Base-by-base conservation (phyloP, 305 asterid species). In the Fraxinus sp. region DNA sequence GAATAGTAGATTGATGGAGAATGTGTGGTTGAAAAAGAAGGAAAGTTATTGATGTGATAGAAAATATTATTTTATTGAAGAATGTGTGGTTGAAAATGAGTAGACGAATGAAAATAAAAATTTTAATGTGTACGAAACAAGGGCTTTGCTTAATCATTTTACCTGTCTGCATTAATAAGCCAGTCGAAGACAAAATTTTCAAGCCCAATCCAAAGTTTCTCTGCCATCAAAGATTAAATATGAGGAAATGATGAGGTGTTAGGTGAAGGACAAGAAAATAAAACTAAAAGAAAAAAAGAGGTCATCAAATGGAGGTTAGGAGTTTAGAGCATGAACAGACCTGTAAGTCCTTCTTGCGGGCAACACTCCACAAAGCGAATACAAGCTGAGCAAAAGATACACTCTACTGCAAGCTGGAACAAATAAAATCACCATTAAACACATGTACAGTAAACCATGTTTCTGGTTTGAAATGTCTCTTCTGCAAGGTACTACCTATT, bases 111-210 rank as follows among this genome's bases (percentile, higher is more conserved):
- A 26, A 26, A 26, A 26, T 26, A 26, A 26, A 26, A 26, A 26
- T 26, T 26, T 26, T 26, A 26, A 26, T 26, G 28, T 26, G 28
- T 26, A 26, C 28, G 28, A 26, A 26, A 26, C 28, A 26, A 26
- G 28, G 28, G 28, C 28, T 26, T 26, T 26, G 28, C 79, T 66
- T 76, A 80, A 41, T 79, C 73, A 71, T 49, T 73, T 81, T 89
- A 97, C 99, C 99, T 97, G 94, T 97, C 99, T 70, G 97, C 98
- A 87, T 97, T 94, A 70, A 97, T 97, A 79, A 97, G 94, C 99
- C 99, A 97, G 88, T 97, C 98, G 20, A 97, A 97, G 87, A 94
- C 98, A 91, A 97, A 97, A 87, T 93, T 93, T 85, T 97, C 99
- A 80, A 97, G 98, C 86, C 99, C 99, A 85, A 92, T 91, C 99